Conservation (phyloP, 2,329 filamentous ascomycete species). For the Tolypocladium capitatum region DNA sequence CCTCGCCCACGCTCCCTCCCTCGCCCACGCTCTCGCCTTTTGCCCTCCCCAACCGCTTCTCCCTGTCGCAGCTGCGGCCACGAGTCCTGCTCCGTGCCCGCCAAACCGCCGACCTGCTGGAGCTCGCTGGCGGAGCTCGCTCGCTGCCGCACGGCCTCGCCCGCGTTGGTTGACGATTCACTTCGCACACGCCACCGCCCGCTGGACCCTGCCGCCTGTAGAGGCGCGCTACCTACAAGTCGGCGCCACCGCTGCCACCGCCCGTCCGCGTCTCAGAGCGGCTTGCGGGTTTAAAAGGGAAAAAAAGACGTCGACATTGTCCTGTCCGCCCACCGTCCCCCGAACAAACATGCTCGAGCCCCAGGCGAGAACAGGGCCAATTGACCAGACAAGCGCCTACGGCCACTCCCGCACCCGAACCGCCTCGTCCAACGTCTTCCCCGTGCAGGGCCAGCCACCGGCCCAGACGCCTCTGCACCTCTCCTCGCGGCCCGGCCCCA, state of each 20-base stretch:
- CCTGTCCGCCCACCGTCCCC: not conserved
- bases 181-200: not conserved
- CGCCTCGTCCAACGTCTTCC: slow-evolving; percentile 42
- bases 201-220: not conserved
- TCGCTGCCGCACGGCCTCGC: not conserved
- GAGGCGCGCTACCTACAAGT: not conserved
- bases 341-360: slow-evolving; percentile 19
- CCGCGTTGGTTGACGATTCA: not conserved
- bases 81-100: not conserved
- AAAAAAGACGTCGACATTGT: not conserved
- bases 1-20: slow-evolving; percentile 4
- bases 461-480: slow-evolving; percentile 2
- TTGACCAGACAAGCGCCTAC: slow-evolving; percentile 27
- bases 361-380: slow-evolving; percentile 16
- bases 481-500: slow-evolving; percentile 1
- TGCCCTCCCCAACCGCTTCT: not conserved
- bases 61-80: not conserved
- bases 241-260: not conserved
- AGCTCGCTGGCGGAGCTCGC: too few relatives aligned
- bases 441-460: slow-evolving; percentile 16
- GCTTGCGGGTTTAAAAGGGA: not conserved
- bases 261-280: not conserved
- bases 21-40: not conserved
- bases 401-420: slow-evolving; percentile 42
- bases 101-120: too few relatives aligned